phyloP scores from a whole-genome alignment of 164 flowering plant species.

The Santalum album region DNA sequence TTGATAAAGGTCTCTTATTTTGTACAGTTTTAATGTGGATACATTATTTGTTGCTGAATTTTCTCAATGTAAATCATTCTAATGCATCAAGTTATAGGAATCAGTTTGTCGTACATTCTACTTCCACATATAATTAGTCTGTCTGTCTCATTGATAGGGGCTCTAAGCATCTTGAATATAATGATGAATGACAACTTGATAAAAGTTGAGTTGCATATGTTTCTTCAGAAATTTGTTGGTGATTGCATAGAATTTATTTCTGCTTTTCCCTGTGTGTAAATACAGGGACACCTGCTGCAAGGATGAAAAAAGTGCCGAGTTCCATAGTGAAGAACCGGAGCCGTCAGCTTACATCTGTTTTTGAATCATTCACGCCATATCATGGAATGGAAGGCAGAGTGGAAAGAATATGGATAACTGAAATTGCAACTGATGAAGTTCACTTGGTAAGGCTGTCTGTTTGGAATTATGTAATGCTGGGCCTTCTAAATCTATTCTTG shows the following conservation, averaged over 20 bases:
- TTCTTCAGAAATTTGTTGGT: too few relatives aligned
- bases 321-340: slow-evolving; percentile 80
- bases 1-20: too few relatives aligned
- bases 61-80: too few relatives aligned
- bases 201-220: too few relatives aligned
- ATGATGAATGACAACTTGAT: background rate
- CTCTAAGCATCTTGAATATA: background rate
- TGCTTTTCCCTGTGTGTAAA: slow-evolving; percentile 1
- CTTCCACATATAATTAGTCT: too few relatives aligned
- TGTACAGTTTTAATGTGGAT: too few relatives aligned
- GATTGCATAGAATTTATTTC: background rate
- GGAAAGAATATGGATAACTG: slow-evolving; percentile 95
- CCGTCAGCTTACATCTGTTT: slow-evolving; percentile 85
- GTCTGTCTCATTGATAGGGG: too few relatives aligned
- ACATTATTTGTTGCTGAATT: too few relatives aligned
- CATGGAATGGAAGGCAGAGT: slow-evolving; percentile 79
- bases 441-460: slow-evolving; percentile 62
- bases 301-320: slow-evolving; percentile 96
- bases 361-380: slow-evolving; percentile 90
- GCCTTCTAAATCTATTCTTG: too few relatives aligned
- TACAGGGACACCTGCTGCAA: slow-evolving; percentile 97
- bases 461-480: too few relatives aligned
- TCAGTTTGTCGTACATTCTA: too few relatives aligned
- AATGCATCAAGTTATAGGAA: too few relatives aligned
- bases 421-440: slow-evolving; percentile 78